Base-by-base conservation (phyloP, 345 rosid genomes). In the Euphorbia lathyris region DNA sequence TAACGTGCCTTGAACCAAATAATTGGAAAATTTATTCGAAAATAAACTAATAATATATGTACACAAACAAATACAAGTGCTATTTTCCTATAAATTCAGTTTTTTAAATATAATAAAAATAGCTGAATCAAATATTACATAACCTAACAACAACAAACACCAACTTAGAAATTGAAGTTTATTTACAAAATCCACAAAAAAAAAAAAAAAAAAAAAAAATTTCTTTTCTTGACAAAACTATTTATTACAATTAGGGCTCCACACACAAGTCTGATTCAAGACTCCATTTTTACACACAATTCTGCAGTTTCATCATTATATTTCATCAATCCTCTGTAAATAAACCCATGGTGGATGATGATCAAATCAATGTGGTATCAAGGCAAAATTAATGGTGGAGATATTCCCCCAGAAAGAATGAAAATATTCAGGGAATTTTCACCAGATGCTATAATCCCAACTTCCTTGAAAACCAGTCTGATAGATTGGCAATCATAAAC, bases 401-500 rank as follows among this genome's bases (percentile, higher is more conserved):
- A 67, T 51, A 67, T 47, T 76, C 74, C 67, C 72, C 72, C 56
- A 23, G 3, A 72, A 74, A 70, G 76, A 84, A 74, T 72, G 19
- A 26, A n/a, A n/a, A 36, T 16, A 51, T 69, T 65, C 19, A 26
- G 9, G 25, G 50, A 30, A 5, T 45, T 45, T 57, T 67, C 70
- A 45, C 43, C 34, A 42, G 60, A 45, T 81, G 86, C 85, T 90
- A 94, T 77, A 90, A 85, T 22, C 96, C 89, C 78, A 88, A 76
- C 85, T 84, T 91, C 76, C 77, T 88, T n/a, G 98, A 84, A 71
- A 84, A 85, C 86, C 91, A 81, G 65, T 79, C 90, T 3, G 97
- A 83, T 58, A 90, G 68, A 78, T 94, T 94, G 1, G 95, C 98
- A 76, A 91, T 91, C 75, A 92, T 86, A 69, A 94, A 94, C 72